These are phyloP conservation scores for Vitis rupestris DNA, from an alignment of 164 flowering plant genomes.

Conservation along the genomic window DNA sequence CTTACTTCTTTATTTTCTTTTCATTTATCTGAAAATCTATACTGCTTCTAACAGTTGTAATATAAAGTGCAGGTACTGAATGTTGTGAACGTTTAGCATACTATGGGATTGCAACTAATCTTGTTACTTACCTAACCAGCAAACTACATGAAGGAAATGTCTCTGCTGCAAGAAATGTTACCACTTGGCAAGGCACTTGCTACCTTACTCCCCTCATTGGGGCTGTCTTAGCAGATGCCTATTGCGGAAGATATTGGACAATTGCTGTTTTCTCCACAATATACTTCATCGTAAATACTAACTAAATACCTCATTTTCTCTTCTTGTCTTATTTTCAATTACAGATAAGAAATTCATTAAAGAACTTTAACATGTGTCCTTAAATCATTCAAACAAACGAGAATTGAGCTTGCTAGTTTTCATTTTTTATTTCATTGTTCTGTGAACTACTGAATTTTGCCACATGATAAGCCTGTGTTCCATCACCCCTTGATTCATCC, in stretches of 20 bases:
- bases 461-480: too few species aligned
- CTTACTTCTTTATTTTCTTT: not conserved
- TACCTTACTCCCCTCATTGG: constrained; percentile 86
- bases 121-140: constrained; percentile 74
- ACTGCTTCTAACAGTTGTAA: constrained; percentile 5
- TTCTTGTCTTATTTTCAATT: not conserved
- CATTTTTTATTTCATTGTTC: too few species aligned
- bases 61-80: constrained; percentile 62
- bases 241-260: constrained; percentile 94
- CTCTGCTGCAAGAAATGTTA: constrained; percentile 80
- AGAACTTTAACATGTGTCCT: not conserved
- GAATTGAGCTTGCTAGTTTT: not conserved
- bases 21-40: not conserved
- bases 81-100: constrained; percentile 92
- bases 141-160: constrained; percentile 79
- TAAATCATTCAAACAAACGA: not conserved
- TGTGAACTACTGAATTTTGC: too few species aligned
- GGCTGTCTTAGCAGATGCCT: constrained; percentile 87
- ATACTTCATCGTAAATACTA: constrained; percentile 61
- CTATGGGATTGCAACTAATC: constrained; percentile 84
- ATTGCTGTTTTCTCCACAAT: constrained; percentile 78
- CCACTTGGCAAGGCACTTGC: constrained; percentile 89
- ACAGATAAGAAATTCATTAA: not conserved
- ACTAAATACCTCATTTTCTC: not conserved
- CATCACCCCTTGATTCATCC: too few species aligned